Evolutionary conservation across 2,329 filamentous ascomycete species (phyloP).

Genomic region (Erysiphe neolycopersici): DNA sequence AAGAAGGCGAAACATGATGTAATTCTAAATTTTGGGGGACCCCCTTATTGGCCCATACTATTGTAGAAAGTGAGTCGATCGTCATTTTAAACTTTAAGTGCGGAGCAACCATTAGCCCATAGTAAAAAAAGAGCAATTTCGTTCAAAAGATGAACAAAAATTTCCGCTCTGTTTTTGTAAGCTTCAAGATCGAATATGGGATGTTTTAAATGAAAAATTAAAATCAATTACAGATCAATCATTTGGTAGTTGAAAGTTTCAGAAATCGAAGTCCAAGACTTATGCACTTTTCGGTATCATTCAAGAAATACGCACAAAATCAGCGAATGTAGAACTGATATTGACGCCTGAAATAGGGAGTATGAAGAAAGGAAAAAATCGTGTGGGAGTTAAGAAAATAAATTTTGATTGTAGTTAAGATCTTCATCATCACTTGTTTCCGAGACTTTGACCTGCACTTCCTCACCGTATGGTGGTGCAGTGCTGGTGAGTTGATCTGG

Average conservation of each 20-base stretch:
- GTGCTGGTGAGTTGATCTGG: conserved; percentile 10
- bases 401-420: conserved; percentile 10
- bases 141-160: not conserved
- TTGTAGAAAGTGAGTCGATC: no score
- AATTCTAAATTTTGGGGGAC: no score
- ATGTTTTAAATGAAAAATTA: no score
- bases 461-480: conserved; percentile 5
- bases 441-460: not conserved
- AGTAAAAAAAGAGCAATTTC: not conserved
- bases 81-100: no score
- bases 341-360: not conserved
- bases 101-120: not conserved
- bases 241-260: no score
- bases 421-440: conserved; percentile 9
- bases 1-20: not conserved
- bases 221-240: no score
- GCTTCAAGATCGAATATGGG: not conserved
- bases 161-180: not conserved
- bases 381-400: not conserved
- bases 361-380: not conserved
- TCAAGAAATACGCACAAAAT: not conserved
- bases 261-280: not conserved
- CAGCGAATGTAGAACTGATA: not conserved
- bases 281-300: not conserved
- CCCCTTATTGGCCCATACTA: no score